Evolutionary conservation across 192 early-diverging fungal species (phyloP).

Genomic region (Coemansia sp.): DNA sequence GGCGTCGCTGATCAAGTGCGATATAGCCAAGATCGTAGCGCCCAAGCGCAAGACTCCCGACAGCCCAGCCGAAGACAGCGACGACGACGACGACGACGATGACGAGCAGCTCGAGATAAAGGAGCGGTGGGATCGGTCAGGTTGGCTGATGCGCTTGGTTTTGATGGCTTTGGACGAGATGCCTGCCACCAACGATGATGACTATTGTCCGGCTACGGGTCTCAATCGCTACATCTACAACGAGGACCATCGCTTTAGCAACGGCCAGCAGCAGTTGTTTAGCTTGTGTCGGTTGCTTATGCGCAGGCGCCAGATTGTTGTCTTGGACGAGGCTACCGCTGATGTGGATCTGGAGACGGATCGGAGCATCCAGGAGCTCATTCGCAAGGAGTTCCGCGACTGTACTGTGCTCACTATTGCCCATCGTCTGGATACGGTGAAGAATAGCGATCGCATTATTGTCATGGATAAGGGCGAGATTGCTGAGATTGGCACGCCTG

Average conservation of each 20-base stretch:
- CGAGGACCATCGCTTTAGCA: constrained; percentile 22
- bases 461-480: constrained; percentile 70
- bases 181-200: neutral
- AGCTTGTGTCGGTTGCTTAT: constrained; percentile 62
- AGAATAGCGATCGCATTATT: constrained; percentile 67
- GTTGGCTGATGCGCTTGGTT: constrained; percentile 8
- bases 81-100: constrained; percentile 44
- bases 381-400: constrained; percentile 55
- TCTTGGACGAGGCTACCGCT: constrained; percentile 71
- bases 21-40: constrained; percentile 10
- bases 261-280: constrained; percentile 64
- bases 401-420: constrained; percentile 62
- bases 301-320: constrained; percentile 53
- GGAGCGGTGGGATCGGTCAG: neutral
- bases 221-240: constrained; percentile 12
- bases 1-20: constrained; percentile 56
- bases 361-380: constrained; percentile 22
- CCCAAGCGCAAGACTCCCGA: constrained; percentile 7
- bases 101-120: constrained; percentile 38
- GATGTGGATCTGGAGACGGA: constrained; percentile 55
- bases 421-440: constrained; percentile 69
- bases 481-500: constrained; percentile 62
- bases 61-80: neutral
- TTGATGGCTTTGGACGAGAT: constrained; percentile 6
- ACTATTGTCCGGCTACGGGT: neutral